A percentile compares a stretch with the other conserved stretches of the same genome.
Conservation (phyloP, 768 basidiomycete species). For the Omphalotus guepiniiformis region DNA sequence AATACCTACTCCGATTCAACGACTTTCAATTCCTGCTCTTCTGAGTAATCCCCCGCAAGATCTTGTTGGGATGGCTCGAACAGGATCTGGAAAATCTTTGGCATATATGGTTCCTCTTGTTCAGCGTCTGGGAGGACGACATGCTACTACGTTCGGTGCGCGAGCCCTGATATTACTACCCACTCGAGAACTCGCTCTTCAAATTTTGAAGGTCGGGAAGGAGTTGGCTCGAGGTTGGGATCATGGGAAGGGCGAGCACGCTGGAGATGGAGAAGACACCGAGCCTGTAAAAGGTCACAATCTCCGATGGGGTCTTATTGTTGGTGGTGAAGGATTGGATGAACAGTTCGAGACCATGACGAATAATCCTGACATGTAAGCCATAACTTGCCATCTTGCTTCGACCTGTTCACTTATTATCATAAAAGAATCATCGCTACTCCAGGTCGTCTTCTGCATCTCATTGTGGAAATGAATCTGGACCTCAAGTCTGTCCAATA, state of each 20-base stretch:
- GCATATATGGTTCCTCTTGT: slow-evolving; percentile 94
- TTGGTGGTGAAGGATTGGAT: slow-evolving; percentile 93
- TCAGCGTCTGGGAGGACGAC: slow-evolving; percentile 78
- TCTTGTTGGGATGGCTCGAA: slow-evolving; percentile 97
- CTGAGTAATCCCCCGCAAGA: slow-evolving; percentile 83
- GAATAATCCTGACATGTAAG: slow-evolving; percentile 92
- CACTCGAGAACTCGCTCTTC: slow-evolving; percentile 89
- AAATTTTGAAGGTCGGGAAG: slow-evolving; percentile 92
- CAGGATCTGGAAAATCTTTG: slow-evolving; percentile 95
- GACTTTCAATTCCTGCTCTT: slow-evolving; percentile 81
- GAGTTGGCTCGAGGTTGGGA: slow-evolving; percentile 85
- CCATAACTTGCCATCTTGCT: slow-evolving; percentile 19
- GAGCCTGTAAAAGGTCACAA: slow-evolving; percentile 54
- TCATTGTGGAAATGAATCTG: slow-evolving; percentile 94
- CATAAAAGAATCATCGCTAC: slow-evolving; percentile 88
- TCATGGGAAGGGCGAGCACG: slow-evolving; percentile 56
- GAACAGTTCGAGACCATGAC: slow-evolving; percentile 96
- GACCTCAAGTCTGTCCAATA: slow-evolving; percentile 85
- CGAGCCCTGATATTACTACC: slow-evolving; percentile 88
- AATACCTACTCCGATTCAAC: slow-evolving; percentile 94
- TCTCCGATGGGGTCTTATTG: slow-evolving; percentile 89
- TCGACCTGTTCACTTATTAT: not conserved
- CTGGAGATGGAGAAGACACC: slow-evolving; percentile 61
- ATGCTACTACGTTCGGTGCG: slow-evolving; percentile 76
- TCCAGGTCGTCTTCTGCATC: slow-evolving; percentile 94